A percentile compares a stretch with the other conserved stretches of the same genome.
phyloP scores from a whole-genome alignment of 2,329 filamentous ascomycete genomes.

The Ascochyta pisi region DNA sequence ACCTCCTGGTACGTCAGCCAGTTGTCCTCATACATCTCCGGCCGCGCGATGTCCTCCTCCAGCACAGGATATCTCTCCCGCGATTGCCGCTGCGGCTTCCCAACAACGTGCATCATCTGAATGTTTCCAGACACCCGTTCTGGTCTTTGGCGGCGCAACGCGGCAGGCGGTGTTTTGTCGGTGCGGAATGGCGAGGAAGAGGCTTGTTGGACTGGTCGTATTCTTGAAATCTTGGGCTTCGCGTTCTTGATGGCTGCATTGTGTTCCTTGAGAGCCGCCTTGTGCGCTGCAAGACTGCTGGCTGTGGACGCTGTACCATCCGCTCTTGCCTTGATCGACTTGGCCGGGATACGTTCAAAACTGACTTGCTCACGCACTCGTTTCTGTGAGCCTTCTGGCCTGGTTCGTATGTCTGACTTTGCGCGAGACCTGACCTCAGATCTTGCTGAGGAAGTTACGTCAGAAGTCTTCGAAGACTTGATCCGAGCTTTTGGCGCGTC shows the following conservation, averaged over 20 bases:
- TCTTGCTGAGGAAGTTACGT: slow-evolving; percentile 22
- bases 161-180: slow-evolving; percentile 47
- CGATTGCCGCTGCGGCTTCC: slow-evolving; percentile 32
- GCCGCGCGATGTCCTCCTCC: slow-evolving; percentile 60
- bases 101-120: slow-evolving; percentile 42
- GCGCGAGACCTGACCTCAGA: slow-evolving; percentile 20
- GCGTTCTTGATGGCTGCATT: slow-evolving; percentile 37
- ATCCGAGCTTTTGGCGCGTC: slow-evolving; percentile 25
- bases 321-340: slow-evolving; percentile 42
- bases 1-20: slow-evolving; percentile 69
- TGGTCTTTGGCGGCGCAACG: slow-evolving; percentile 34
- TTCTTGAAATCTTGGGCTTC: slow-evolving; percentile 32
- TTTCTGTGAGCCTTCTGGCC: slow-evolving; percentile 42
- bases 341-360: slow-evolving; percentile 42
- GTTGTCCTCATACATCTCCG: slow-evolving; percentile 67
- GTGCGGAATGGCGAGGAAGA: slow-evolving; percentile 48
- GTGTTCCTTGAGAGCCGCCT: slow-evolving; percentile 24
- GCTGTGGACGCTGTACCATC: slow-evolving; percentile 39
- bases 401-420: slow-evolving; percentile 27
- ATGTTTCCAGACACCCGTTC: slow-evolving; percentile 40
- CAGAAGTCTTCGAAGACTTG: slow-evolving; percentile 25
- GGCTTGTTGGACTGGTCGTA: slow-evolving; percentile 27
- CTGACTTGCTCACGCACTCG: slow-evolving; percentile 41
- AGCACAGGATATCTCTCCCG: slow-evolving; percentile 60
- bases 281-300: slow-evolving; percentile 31